Conservation (phyloP, 805 yeast species). For the Isabelozyma gotoi region DNA sequence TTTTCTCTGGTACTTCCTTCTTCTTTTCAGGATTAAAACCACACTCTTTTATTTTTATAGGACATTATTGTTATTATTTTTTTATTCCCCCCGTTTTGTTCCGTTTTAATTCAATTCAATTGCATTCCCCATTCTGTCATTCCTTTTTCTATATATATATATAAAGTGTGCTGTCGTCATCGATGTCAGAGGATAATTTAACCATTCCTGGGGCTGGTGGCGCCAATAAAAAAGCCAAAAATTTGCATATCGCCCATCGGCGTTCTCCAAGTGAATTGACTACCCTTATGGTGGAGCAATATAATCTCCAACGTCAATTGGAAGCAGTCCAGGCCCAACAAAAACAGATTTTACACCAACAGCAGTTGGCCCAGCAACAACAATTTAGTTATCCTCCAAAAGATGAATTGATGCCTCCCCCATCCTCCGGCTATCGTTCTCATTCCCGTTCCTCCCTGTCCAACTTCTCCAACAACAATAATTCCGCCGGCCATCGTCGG, state of each 20-base stretch:
- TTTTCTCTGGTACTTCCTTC: not conserved
- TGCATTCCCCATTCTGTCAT: not conserved
- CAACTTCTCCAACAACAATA: constrained; percentile 13
- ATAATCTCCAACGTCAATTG: constrained; percentile 85
- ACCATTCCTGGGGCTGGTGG: constrained; percentile 7
- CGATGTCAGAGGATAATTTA: constrained; percentile 1
- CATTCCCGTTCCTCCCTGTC: constrained; percentile 34
- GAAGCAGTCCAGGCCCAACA: constrained; percentile 91
- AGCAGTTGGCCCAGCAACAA: constrained; percentile 33
- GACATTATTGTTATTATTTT: too few species aligned
- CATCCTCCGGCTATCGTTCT: constrained; percentile 15
- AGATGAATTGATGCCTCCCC: constrained; percentile 21
- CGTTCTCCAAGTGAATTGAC: constrained; percentile 95
- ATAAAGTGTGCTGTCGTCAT: not conserved
- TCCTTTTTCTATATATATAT: not conserved
- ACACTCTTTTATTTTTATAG: too few species aligned
- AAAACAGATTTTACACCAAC: constrained; percentile 80
- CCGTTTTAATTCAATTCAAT: not conserved
- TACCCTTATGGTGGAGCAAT: constrained; percentile 87
- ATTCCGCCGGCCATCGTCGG: constrained; percentile 28
- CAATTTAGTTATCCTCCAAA: constrained; percentile 26
- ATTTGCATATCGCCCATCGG: constrained; percentile 91
- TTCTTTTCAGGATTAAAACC: too few species aligned
- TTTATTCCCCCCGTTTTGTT: constrained; percentile 1
- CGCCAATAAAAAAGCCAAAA: constrained; percentile 27